These are phyloP conservation scores for Berberis thunbergii DNA, from an alignment of 164 flowering plant species.

Conservation along the genomic window DNA sequence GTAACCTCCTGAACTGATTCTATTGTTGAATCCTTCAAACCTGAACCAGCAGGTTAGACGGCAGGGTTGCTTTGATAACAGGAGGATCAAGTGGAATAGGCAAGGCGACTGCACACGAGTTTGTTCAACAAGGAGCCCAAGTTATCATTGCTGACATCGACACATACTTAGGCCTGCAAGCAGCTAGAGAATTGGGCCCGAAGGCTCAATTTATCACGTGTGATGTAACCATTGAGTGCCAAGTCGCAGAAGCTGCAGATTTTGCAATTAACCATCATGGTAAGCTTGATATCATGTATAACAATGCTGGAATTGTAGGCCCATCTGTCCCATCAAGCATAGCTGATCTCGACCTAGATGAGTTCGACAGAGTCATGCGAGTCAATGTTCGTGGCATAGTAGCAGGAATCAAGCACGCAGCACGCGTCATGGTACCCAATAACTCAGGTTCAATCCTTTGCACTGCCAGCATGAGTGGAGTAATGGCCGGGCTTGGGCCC, in stretches of 20 bases:
- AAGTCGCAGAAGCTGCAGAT: constrained; percentile 43
- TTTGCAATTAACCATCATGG: constrained; percentile 31
- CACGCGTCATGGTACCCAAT: constrained; percentile 53
- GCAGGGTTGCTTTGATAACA: constrained; percentile 66
- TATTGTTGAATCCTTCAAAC: too few species aligned
- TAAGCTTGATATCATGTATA: constrained; percentile 62
- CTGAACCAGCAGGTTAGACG: constrained; percentile 39
- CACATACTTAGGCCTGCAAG: constrained; percentile 22
- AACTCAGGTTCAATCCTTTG: constrained; percentile 54
- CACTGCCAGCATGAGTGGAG: constrained; percentile 57
- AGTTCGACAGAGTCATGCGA: constrained; percentile 49
- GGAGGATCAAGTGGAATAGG: constrained; percentile 76
- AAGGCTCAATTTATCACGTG: constrained; percentile 42
- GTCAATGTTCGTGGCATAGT: constrained; percentile 50
- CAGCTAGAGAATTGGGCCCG: constrained; percentile 31
- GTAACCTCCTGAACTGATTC: too few species aligned
- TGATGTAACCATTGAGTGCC: constrained; percentile 39
- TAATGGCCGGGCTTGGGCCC: constrained; percentile 61
- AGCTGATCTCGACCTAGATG: constrained; percentile 38
- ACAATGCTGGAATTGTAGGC: constrained; percentile 59
- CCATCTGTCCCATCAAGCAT: constrained; percentile 36
- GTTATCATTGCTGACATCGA: constrained; percentile 57
- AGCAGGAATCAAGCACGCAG: constrained; percentile 70
- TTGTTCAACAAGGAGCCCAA: constrained; percentile 50
- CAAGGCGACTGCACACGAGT: constrained; percentile 48